phyloP scores from a whole-genome alignment of 164 flowering plant genomes.

The Houttuynia cordata region DNA sequence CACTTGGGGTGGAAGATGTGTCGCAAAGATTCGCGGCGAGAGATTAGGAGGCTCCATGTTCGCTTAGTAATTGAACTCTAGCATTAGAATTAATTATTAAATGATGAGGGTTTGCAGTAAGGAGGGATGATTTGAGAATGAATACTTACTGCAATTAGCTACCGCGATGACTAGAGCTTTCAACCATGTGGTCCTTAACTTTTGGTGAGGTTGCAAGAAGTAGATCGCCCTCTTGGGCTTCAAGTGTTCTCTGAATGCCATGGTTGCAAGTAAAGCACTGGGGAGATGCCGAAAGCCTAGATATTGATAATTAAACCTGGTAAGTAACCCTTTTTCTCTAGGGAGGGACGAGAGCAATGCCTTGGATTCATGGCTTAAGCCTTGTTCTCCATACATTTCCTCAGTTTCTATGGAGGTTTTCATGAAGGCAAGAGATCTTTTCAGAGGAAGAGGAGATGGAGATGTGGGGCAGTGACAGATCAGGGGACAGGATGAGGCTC shows the following conservation, averaged over 20 bases:
- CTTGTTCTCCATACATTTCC: too few species aligned
- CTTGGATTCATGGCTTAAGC: not conserved
- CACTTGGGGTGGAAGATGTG: not conserved
- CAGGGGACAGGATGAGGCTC: too few species aligned
- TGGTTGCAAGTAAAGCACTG: not conserved
- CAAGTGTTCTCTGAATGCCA: conserved; percentile 5
- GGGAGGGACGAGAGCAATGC: not conserved
- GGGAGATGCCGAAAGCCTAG: conserved; percentile 10
- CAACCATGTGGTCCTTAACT: conserved; percentile 19
- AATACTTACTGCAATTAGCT: not conserved
- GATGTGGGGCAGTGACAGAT: too few species aligned
- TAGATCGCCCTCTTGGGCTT: conserved; percentile 8
- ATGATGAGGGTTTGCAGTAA: too few species aligned
- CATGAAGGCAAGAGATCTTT: too few species aligned
- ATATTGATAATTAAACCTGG: conserved; percentile 3
- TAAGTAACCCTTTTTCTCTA: not conserved
- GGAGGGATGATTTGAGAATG: too few species aligned
- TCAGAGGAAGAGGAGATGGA: too few species aligned
- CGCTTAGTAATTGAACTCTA: too few species aligned
- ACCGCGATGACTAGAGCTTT: conserved; percentile 11
- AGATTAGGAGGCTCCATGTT: too few species aligned
- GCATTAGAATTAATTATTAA: too few species aligned
- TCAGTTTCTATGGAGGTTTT: too few species aligned
- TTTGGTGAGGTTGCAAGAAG: conserved; percentile 10
- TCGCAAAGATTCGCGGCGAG: too few species aligned